Base-by-base conservation (phyloP, 345 rosid species). In the Xanthoceras sorbifolium region DNA sequence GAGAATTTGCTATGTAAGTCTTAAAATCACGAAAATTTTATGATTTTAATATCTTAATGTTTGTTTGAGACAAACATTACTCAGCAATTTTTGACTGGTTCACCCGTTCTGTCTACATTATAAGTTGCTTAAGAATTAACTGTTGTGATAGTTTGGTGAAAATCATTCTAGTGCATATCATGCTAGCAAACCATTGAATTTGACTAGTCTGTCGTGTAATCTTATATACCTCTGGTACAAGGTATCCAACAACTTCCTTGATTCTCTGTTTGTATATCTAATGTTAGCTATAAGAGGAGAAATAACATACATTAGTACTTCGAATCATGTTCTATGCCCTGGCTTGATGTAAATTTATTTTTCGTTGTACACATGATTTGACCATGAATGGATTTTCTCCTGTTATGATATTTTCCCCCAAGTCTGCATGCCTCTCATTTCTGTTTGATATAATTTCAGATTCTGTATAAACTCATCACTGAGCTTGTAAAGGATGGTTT, bases 1-100 rank as follows among this genome's bases (percentile, higher is more conserved):
- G 86, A 92, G 99, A 80, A 81, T 92, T 80, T 88, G 83, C 75
- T 92, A 84, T 81, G 99, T 96, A 84, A 85, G 94, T 85, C 36
- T 31, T 55, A 61, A 68, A 28, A 40, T 61, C 32, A 34, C 6
- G 50, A 17, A 48, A 48, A 22, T 62, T 29, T 48, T 52, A 14
- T 32, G 6, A 46, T 72, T 34, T 38, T 50, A 31, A 8, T 38
- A 63, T 69, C 40, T 32, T 20, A 11, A 23, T 31, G 40, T 20
- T 17, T 59, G 71, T 10, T 67, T 71, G 25, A 64, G 68, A 64
- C 64, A 26, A 52, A 32, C 22, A 40, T 71, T 52, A 18, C 29
- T 46, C 66, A 46, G 46, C 60, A 18, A n/a, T 60, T 59, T 22
- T 44, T 29, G 42, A 36, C 34, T 46, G 20, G 11, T 17, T 54